Evolutionary conservation across 257 asterid species (phyloP).

Genomic region (Forsythia viridissima): DNA sequence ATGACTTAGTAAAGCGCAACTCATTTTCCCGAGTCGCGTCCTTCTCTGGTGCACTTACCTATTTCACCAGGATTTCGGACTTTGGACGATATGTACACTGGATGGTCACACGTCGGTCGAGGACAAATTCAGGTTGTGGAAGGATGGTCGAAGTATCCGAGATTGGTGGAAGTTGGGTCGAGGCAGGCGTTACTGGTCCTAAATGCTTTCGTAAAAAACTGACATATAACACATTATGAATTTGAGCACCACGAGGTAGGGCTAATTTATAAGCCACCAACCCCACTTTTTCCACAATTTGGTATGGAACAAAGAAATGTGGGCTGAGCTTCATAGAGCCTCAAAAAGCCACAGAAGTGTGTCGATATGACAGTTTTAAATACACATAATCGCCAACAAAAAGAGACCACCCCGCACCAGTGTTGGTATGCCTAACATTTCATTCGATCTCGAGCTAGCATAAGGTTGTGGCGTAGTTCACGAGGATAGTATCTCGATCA

Average conservation of each 20-base stretch:
- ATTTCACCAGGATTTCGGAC: not conserved
- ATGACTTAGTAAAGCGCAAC: not conserved
- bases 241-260: not conserved
- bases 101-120: not conserved
- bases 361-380: no score
- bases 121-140: not conserved
- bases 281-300: not conserved
- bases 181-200: not conserved
- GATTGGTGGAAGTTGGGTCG: not conserved
- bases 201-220: conserved; percentile 5
- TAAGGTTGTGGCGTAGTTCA: no score
- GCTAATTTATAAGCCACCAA: not conserved
- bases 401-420: not conserved
- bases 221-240: not conserved
- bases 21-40: no score
- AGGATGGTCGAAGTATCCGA: not conserved
- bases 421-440: not conserved
- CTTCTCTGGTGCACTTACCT: no score
- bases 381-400: not conserved
- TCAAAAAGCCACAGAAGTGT: no score
- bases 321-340: no score
- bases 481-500: no score
- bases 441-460: not conserved
- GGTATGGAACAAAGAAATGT: not conserved
- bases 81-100: not conserved